phyloP scores from a whole-genome alignment of 768 basidiomycete species.

The Suillus ampliporus region DNA sequence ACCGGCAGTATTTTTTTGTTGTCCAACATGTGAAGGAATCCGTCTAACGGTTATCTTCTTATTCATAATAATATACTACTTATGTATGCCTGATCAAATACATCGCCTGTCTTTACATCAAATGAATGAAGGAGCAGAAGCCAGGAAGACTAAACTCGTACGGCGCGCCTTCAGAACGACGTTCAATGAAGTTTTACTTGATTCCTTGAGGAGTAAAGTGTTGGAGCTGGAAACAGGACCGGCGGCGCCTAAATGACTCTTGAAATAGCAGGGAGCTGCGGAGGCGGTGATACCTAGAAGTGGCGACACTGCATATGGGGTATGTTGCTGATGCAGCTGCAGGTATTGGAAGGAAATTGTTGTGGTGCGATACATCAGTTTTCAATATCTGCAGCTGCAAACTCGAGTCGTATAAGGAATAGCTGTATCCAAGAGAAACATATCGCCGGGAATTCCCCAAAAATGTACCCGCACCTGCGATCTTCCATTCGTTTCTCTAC shows the following conservation, averaged over 20 bases:
- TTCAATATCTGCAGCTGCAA: not conserved
- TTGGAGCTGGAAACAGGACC: not conserved
- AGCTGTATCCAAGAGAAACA: not conserved
- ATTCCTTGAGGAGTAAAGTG: too few species aligned
- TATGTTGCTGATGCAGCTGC: not conserved
- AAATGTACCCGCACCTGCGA: not conserved
- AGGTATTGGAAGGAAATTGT: not conserved
- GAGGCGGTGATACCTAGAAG: too few species aligned
- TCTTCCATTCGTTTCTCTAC: too few species aligned
- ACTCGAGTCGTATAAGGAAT: not conserved
- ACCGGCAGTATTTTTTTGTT: conserved; percentile 54
- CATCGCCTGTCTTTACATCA: not conserved
- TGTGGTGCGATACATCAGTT: too few species aligned
- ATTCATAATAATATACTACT: not conserved
- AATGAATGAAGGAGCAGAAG: too few species aligned
- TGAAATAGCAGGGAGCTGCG: not conserved
- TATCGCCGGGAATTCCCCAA: not conserved
- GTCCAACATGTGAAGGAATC: conserved; percentile 50
- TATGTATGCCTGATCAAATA: not conserved
- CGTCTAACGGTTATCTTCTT: not conserved
- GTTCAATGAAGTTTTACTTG: too few species aligned
- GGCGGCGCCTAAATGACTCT: not conserved
- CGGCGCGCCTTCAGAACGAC: too few species aligned
- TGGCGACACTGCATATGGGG: too few species aligned
- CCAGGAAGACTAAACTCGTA: too few species aligned